Conservation (phyloP, 805 yeast species). For the Naumovozyma dairenensis region DNA sequence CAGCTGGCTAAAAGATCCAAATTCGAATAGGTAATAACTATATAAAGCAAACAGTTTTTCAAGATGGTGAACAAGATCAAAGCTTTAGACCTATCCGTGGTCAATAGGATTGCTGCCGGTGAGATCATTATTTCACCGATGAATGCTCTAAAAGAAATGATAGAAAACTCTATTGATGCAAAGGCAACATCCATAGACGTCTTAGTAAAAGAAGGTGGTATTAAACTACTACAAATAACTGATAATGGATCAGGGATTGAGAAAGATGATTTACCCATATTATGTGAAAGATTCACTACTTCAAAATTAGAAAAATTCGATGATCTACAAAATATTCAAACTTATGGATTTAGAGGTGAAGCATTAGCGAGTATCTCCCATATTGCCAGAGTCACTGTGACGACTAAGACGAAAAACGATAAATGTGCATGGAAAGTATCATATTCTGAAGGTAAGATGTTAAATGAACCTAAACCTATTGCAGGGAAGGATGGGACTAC, state of each 20-base stretch:
- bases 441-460: slow-evolving; percentile 59
- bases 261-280: slow-evolving; percentile 58
- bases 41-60: too few relatives aligned
- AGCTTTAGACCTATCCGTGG: slow-evolving; percentile 58
- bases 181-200: slow-evolving; percentile 64
- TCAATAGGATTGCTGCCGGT: slow-evolving; percentile 93
- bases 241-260: slow-evolving; percentile 84
- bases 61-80: slow-evolving; percentile 13
- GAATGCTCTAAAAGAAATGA: slow-evolving; percentile 84
- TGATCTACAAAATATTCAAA: slow-evolving; percentile 58
- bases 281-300: slow-evolving; percentile 91
- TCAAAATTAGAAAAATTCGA: slow-evolving; percentile 69
- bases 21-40: too few relatives aligned
- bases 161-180: slow-evolving; percentile 92
- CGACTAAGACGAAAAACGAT: slow-evolving; percentile 55
- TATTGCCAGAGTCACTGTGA: slow-evolving; percentile 69
- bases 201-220: slow-evolving; percentile 83
- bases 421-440: slow-evolving; percentile 61
- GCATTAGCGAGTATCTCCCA: slow-evolving; percentile 93
- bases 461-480: slow-evolving; percentile 50
- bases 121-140: slow-evolving; percentile 91
- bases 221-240: slow-evolving; percentile 72
- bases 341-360: slow-evolving; percentile 95
- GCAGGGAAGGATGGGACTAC: slow-evolving; percentile 90
- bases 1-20: too few relatives aligned